These are phyloP conservation scores for Candida ponderosae DNA, from an alignment of 805 yeast genomes.

Conservation along the genomic window DNA sequence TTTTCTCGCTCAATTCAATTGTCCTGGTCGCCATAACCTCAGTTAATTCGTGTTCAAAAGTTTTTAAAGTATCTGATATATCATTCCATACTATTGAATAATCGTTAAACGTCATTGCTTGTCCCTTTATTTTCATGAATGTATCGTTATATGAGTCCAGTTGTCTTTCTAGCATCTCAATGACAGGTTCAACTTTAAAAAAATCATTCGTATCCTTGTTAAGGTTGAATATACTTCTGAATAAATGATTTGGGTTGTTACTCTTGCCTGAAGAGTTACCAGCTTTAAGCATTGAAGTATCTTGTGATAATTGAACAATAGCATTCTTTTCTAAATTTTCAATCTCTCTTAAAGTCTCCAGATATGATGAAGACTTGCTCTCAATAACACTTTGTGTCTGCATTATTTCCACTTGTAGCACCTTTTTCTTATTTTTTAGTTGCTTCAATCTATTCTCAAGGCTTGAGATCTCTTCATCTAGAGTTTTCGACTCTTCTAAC, in stretches of 20 bases:
- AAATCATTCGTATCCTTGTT: background rate
- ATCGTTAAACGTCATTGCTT: slow-evolving; percentile 9
- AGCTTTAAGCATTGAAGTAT: slow-evolving; percentile 13
- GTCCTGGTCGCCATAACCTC: slow-evolving; percentile 10
- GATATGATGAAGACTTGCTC: slow-evolving; percentile 35
- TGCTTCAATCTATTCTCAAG: slow-evolving; percentile 26
- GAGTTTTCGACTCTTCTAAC: slow-evolving; percentile 19
- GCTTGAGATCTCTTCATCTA: slow-evolving; percentile 29
- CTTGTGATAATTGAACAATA: slow-evolving; percentile 21
- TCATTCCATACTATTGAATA: slow-evolving; percentile 15
- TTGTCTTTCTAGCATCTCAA: slow-evolving; percentile 15
- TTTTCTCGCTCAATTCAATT: slow-evolving; percentile 1
- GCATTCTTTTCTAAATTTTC: slow-evolving; percentile 31
- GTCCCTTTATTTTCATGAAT: slow-evolving; percentile 2
- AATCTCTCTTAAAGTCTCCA: slow-evolving; percentile 29
- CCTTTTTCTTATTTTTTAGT: slow-evolving; percentile 24
- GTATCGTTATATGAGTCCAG: slow-evolving; percentile 12
- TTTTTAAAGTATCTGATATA: slow-evolving; percentile 8
- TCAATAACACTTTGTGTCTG: slow-evolving; percentile 40
- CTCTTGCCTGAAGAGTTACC: background rate
- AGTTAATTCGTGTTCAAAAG: slow-evolving; percentile 12
- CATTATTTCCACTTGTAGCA: slow-evolving; percentile 29
- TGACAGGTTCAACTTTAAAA: slow-evolving; percentile 3
- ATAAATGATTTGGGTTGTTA: background rate
- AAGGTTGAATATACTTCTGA: background rate